phyloP scores from a whole-genome alignment of 768 basidiomycete species.

The Gymnopilus junonius region DNA sequence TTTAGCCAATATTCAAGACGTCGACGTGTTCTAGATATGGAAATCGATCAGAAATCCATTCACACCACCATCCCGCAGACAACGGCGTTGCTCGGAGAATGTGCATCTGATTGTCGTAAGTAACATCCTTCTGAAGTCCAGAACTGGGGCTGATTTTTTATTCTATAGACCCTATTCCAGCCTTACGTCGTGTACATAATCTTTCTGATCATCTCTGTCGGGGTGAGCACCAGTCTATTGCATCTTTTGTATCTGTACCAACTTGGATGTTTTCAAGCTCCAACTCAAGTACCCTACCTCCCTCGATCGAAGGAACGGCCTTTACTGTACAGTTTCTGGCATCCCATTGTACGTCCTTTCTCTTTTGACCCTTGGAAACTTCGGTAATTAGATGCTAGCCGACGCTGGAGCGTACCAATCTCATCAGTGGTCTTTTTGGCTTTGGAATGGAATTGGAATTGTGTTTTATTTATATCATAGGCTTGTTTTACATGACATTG shows the following conservation, averaged over 20 bases:
- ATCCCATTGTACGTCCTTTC: conserved; percentile 38
- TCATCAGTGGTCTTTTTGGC: conserved; percentile 47
- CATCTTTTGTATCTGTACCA: neutral
- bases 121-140: neutral
- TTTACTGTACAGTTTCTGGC: conserved; percentile 51
- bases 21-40: conserved; percentile 23
- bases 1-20: neutral
- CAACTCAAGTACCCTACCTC: conserved; percentile 24
- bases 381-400: conserved; percentile 16
- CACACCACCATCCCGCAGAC: conserved; percentile 1
- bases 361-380: neutral
- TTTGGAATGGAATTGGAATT: too few relatives aligned
- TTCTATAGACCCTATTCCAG: conserved; percentile 25
- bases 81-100: conserved; percentile 13
- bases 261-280: conserved; percentile 14
- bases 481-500: too few relatives aligned
- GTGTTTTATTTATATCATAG: too few relatives aligned
- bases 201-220: conserved; percentile 41
- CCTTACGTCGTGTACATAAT: conserved; percentile 45
- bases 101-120: conserved; percentile 15
- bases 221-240: conserved; percentile 33
- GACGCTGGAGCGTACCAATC: conserved; percentile 41
- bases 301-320: conserved; percentile 41
- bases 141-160: neutral
- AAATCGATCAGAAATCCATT: conserved; percentile 25